Conservation (phyloP, 108 stramenopile genomes). For the Pseudonitzschia delicatissima region DNA sequence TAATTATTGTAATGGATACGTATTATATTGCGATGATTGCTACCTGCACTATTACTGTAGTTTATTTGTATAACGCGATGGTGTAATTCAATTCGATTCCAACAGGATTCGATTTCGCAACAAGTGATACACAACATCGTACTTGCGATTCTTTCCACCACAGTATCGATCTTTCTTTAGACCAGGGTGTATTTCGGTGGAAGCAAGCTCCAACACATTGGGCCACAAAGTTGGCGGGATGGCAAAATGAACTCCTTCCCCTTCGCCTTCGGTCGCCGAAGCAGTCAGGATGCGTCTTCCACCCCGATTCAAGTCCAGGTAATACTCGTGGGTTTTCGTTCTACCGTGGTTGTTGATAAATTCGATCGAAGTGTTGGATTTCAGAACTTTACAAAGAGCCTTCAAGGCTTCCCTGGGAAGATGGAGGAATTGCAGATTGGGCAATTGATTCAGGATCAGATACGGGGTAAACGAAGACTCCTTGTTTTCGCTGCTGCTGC, state of each 20-base stretch:
- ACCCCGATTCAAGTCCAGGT: slow-evolving; percentile 3
- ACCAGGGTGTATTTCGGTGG: not conserved
- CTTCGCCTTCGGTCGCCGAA: not conserved
- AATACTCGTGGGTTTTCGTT: not conserved
- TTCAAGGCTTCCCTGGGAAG: not conserved
- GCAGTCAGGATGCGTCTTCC: not conserved
- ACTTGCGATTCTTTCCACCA: not conserved
- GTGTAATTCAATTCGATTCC: not conserved
- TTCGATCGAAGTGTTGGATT: slow-evolving; percentile 8
- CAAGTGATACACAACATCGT: slow-evolving; percentile 6
- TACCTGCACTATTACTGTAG: not conserved
- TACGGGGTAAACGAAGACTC: not conserved
- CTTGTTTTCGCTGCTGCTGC: not conserved
- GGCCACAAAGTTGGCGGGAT: not conserved
- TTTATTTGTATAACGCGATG: not conserved
- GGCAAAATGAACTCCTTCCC: not conserved
- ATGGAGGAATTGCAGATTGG: not conserved
- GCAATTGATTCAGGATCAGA: not conserved
- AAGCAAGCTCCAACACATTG: not conserved
- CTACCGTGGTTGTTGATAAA: not conserved
- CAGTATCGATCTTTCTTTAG: not conserved
- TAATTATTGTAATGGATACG: too few relatives aligned
- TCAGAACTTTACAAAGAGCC: not conserved
- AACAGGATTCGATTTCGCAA: slow-evolving; percentile 7
- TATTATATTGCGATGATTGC: not conserved